Evolutionary conservation across 352 stramenopile genomes (phyloP).

Genomic region (Globisporangium canariense): DNA sequence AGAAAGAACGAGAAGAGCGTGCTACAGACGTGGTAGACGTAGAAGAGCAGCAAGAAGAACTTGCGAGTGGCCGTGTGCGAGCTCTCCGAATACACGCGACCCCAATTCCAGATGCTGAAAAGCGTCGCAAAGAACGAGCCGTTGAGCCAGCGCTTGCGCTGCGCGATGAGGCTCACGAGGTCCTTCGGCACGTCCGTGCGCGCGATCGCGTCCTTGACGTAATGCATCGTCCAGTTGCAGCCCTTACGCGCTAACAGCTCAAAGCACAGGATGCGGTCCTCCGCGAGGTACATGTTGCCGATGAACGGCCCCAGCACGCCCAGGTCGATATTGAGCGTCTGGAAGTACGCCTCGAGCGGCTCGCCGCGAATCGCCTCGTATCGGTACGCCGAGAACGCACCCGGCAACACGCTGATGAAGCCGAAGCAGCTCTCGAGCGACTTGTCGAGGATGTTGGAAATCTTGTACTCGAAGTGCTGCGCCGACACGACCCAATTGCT

Average conservation of each 20-base stretch:
- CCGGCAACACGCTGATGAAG: constrained; percentile 84
- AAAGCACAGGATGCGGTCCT: constrained; percentile 85
- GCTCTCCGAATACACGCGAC: constrained; percentile 80
- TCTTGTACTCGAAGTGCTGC: constrained; percentile 90
- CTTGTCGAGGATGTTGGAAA: constrained; percentile 88
- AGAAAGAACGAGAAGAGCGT: constrained; percentile 73
- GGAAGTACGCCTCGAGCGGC: constrained; percentile 81
- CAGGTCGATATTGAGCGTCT: constrained; percentile 78
- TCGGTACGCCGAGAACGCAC: constrained; percentile 81
- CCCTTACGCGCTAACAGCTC: constrained; percentile 79
- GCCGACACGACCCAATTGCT: constrained; percentile 87
- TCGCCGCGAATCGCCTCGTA: constrained; percentile 81
- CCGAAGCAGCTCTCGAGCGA: constrained; percentile 84
- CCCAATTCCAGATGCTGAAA: constrained; percentile 85
- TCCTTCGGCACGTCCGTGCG: constrained; percentile 81
- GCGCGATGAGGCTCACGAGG: constrained; percentile 78
- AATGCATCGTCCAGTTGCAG: constrained; percentile 87
- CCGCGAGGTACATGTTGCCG: constrained; percentile 88
- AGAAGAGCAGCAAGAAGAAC: constrained; percentile 63
- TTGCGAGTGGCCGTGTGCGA: constrained; percentile 72
- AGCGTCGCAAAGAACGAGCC: constrained; percentile 86
- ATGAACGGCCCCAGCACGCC: constrained; percentile 78
- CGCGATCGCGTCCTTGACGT: constrained; percentile 80
- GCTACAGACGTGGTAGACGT: constrained; percentile 75
- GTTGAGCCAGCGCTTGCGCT: constrained; percentile 87